These are phyloP conservation scores for Phaffia tasmanica DNA, from an alignment of 768 basidiomycete genomes.

Conservation along the genomic window DNA sequence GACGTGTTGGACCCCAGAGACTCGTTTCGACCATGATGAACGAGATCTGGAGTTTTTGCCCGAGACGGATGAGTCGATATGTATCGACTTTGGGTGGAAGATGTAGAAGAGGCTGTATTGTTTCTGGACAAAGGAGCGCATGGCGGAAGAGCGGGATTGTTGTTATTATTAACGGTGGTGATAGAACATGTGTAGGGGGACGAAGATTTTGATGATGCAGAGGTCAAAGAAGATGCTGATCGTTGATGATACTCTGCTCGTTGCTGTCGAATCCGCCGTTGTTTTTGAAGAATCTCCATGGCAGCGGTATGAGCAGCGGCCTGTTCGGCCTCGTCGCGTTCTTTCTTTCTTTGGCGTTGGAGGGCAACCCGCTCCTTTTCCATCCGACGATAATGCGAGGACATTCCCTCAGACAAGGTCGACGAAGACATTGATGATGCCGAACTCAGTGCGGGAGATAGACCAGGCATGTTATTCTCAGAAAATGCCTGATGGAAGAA, in stretches of 20 bases:
- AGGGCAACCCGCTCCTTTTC: slow-evolving; percentile 7
- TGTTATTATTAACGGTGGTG: no score
- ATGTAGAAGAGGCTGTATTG: slow-evolving; percentile 16
- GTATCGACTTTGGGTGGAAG: neutral
- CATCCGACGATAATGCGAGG: slow-evolving; percentile 23
- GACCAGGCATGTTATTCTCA: neutral
- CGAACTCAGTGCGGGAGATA: neutral
- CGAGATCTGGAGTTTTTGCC: slow-evolving; percentile 9
- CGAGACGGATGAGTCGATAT: slow-evolving; percentile 19
- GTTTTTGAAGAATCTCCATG: no score
- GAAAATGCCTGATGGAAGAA: neutral
- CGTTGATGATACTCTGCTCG: no score
- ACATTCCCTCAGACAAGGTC: slow-evolving; percentile 10
- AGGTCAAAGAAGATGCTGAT: no score
- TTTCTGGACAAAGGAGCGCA: slow-evolving; percentile 14
- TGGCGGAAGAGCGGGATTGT: no score
- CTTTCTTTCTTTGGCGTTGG: no score
- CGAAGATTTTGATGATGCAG: no score
- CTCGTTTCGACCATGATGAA: slow-evolving; percentile 21
- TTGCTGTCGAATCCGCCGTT: no score
- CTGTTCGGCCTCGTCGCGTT: no score
- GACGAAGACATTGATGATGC: slow-evolving; percentile 8
- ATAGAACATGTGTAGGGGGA: no score
- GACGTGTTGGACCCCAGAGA: slow-evolving; percentile 20
- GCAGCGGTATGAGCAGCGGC: no score